Percentiles rank a stretch among this genome's conserved stretches.
These are phyloP conservation scores for Gossypium australe DNA, from an alignment of 345 rosid species.

Conservation along the genomic window DNA sequence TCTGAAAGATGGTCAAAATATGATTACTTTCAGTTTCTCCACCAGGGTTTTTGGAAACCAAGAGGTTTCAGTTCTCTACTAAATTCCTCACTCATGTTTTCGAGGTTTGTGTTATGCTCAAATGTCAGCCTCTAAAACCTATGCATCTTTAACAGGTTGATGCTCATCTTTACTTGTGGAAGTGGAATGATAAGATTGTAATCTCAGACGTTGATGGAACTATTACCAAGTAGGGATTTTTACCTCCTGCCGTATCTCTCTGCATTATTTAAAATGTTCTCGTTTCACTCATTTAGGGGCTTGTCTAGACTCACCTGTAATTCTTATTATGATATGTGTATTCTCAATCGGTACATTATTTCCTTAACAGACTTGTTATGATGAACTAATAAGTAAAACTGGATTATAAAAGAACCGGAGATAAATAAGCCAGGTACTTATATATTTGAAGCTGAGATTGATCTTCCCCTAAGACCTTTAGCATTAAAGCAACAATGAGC, in stretches of 20 bases:
- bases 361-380: neutral
- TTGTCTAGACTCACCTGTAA: neutral
- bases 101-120: neutral
- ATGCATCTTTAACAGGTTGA: conserved; percentile 52
- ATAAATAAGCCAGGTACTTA: neutral
- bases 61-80: conserved; percentile 44
- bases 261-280: neutral
- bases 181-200: conserved; percentile 86
- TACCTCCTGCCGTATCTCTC: neutral
- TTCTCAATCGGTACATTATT: neutral
- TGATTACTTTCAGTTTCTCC: conserved; percentile 75
- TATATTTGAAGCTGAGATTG: neutral
- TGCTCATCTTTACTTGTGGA: conserved; percentile 91
- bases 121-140: conserved; percentile 7
- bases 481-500: conserved; percentile 7
- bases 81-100: neutral
- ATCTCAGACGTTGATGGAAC: conserved; percentile 98
- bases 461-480: neutral
- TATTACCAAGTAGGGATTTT: conserved; percentile 65
- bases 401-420: neutral
- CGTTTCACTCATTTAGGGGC: neutral
- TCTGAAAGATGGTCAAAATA: conserved; percentile 89
- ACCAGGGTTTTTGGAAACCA: conserved; percentile 85
- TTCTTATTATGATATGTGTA: neutral
- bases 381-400: neutral